Evolutionary conservation across 2,329 filamentous ascomycete genomes (phyloP).

Genomic region (Phyllachora maydis): DNA sequence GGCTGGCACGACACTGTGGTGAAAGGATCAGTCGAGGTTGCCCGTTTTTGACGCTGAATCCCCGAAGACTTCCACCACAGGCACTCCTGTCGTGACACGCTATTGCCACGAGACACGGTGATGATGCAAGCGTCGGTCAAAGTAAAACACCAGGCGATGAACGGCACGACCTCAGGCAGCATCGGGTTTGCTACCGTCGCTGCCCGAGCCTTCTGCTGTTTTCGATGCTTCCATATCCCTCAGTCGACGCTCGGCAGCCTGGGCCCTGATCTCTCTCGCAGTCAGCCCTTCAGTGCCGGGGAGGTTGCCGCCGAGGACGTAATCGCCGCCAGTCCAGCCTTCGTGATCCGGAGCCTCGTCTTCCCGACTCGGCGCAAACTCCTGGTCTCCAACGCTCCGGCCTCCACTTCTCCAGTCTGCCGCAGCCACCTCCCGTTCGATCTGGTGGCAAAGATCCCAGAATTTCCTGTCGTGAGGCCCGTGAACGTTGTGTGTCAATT

Average conservation of each 20-base stretch:
- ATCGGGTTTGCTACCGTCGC: no score
- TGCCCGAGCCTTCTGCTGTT: no score
- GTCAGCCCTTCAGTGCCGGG: conserved; percentile 3
- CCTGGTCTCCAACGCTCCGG: conserved; percentile 8
- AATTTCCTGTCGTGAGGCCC: conserved; percentile 70
- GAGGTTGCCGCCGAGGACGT: conserved; percentile 6
- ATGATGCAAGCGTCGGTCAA: no score
- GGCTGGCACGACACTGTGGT: no score
- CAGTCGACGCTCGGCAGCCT: conserved; percentile 7
- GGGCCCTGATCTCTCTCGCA: conserved; percentile 6
- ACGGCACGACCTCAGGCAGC: no score
- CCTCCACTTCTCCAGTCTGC: conserved; percentile 64
- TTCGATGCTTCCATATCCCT: conserved; percentile 4
- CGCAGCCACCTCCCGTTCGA: conserved; percentile 67
- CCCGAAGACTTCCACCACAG: no score
- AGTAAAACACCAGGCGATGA: no score
- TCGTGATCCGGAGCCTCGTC: conserved; percentile 7
- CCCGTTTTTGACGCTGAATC: no score
- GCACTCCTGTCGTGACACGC: no score
- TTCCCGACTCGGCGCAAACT: conserved; percentile 1
- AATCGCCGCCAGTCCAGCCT: conserved; percentile 7
- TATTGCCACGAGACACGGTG: no score
- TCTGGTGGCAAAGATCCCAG: conserved; percentile 73
- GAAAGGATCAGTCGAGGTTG: no score
- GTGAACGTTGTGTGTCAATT: conserved; percentile 82